These are phyloP conservation scores for Batrachochytrium dendrobatidis DNA, from an alignment of 371 early-diverging fungal genomes.

Conservation along the genomic window DNA sequence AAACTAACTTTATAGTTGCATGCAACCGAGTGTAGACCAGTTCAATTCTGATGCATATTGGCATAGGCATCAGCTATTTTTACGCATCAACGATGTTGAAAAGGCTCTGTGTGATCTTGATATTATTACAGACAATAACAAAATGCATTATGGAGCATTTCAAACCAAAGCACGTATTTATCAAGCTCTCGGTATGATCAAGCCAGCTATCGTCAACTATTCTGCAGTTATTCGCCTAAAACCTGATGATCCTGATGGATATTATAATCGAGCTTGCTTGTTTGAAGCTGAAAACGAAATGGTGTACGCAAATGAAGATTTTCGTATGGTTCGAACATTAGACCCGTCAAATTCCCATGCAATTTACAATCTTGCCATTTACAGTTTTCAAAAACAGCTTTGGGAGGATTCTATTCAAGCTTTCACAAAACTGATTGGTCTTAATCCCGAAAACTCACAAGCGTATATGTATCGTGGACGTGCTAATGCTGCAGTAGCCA, in stretches of 20 bases:
- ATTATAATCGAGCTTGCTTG: constrained; percentile 39
- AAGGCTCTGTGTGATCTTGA: constrained; percentile 38
- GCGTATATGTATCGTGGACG: constrained; percentile 31
- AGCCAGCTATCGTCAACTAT: constrained; percentile 41
- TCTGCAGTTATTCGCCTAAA: constrained; percentile 41
- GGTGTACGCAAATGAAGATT: constrained; percentile 46
- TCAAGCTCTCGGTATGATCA: constrained; percentile 31
- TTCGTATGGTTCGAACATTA: constrained; percentile 37
- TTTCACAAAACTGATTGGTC: constrained; percentile 31
- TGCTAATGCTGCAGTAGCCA: constrained; percentile 31
- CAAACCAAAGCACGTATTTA: constrained; percentile 40
- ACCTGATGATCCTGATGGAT: constrained; percentile 39
- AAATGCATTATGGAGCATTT: constrained; percentile 38
- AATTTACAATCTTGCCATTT: constrained; percentile 37
- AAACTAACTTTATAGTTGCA: neutral
- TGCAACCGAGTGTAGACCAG: constrained; percentile 25
- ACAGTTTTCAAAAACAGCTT: constrained; percentile 38
- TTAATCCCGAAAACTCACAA: constrained; percentile 30
- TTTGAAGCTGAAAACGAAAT: constrained; percentile 43
- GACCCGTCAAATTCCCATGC: constrained; percentile 43
- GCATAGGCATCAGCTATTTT: constrained; percentile 39
- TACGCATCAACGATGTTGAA: constrained; percentile 30
- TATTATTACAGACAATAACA: constrained; percentile 38
- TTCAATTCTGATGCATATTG: constrained; percentile 41
- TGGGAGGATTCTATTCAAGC: constrained; percentile 41